Conservation (phyloP, 78 protist genomes). For the slime mould (Dictyostelium discoideum) region dicty_2.7 NC_007089.4:2530001-2530500, state of each 20-base stretch:
- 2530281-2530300: too few species aligned
- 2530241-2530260: too few species aligned
- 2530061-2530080: neutral
- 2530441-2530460: neutral
- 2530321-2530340: too few species aligned
- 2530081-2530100: neutral
- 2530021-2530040: neutral
- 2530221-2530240: too few species aligned
- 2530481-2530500: neutral
- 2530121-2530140: too few species aligned
- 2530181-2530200: neutral
- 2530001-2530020: neutral
- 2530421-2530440: neutral
- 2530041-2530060: neutral
- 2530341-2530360: too few species aligned
- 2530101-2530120: neutral
- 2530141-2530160: too few species aligned
- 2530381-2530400: too few species aligned
- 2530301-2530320: neutral
- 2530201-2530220: neutral
- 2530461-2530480: too few species aligned
- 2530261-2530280: too few species aligned
- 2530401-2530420: too few species aligned
- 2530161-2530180: neutral
- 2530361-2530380: too few species aligned